Base-by-base conservation (phyloP, 2,329 filamentous ascomycete species). In the Colletotrichum aenigma region DNA sequence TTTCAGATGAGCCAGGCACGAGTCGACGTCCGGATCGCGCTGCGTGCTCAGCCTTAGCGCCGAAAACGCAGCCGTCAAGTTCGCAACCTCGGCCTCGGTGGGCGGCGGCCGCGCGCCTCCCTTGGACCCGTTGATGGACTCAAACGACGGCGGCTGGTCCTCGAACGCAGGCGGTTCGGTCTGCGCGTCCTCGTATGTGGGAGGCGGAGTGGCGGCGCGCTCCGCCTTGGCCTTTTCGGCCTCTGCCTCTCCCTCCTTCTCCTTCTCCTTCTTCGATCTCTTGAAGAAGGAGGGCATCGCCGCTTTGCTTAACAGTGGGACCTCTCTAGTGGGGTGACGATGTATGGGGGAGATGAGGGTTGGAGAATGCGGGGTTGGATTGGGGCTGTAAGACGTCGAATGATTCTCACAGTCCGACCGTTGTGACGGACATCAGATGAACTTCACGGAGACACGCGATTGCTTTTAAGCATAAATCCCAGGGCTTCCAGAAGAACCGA, bases 1-100 rank as follows among this genome's bases (percentile, higher is more conserved):
- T 81, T 95, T 95, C 32, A 96, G 88, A 81, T 97, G 95, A 1
- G 91, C 93, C 26, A 95, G 89, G 77, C 93, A 95, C 56, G 91
- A 88, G 75, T 93, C 88, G 7, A 82, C 82, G 2, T 86, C 85
- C 2, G 91, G 88, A 7, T 82, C 77, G 4, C 75, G 70, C 18
- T 78, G 67, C 1, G 80, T 68, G 9, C 82, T 78, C 18, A 90
- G 77, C 1, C 80, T 78, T 15, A 88, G 83, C 56, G 84, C 81
- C 24, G 83, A 78, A 77, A 87, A 87, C 30, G 86, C 83, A 30
- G 78, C 76, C 9, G 77, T 75, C 18, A 79, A 92, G 78, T 83
- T 56, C 8, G 56, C 70, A 15, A 74, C 64, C 16, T 74, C 64
- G 2, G 52, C 32, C 5, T 69, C 64, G 16, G 56, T 60, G 28